Percentiles rank a stretch among this genome's conserved stretches.
These are phyloP conservation scores for Fusarium camptoceras DNA, from an alignment of 2,329 filamentous ascomycete species.

Conservation along the genomic window DNA sequence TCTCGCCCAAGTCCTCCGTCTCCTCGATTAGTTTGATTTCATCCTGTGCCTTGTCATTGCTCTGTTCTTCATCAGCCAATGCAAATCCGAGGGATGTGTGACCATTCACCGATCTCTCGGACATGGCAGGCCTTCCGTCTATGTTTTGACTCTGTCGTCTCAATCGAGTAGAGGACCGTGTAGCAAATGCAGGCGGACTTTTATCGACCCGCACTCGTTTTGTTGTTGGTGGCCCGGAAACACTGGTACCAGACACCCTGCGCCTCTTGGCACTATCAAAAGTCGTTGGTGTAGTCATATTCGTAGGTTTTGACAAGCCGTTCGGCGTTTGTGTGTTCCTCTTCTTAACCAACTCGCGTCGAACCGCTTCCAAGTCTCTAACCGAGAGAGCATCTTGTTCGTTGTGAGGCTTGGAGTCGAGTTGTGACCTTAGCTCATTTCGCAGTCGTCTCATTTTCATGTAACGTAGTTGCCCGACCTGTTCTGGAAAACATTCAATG, in stretches of 20 bases:
- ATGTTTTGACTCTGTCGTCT: background rate
- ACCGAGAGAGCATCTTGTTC: background rate
- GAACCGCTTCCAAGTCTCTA: background rate
- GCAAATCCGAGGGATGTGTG: background rate
- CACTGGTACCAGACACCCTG: background rate
- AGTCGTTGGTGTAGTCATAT: background rate
- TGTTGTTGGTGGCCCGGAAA: too few relatives aligned
- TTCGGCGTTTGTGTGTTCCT: background rate
- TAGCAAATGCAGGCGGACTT: background rate
- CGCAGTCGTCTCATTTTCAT: background rate
- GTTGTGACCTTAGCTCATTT: background rate
- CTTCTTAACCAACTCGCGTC: background rate
- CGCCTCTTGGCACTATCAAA: background rate
- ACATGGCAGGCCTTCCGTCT: background rate
- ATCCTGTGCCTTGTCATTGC: background rate
- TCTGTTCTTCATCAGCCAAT: background rate
- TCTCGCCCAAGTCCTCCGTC: background rate
- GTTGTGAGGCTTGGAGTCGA: background rate
- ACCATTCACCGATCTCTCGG: background rate
- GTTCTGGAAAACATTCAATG: background rate
- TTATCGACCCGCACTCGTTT: background rate
- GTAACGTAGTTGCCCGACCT: background rate
- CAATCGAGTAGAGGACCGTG: background rate
- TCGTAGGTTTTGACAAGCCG: background rate
- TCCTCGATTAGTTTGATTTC: too few relatives aligned